Conservation (phyloP, 805 yeast species). For the Lachancea sp. region DNA sequence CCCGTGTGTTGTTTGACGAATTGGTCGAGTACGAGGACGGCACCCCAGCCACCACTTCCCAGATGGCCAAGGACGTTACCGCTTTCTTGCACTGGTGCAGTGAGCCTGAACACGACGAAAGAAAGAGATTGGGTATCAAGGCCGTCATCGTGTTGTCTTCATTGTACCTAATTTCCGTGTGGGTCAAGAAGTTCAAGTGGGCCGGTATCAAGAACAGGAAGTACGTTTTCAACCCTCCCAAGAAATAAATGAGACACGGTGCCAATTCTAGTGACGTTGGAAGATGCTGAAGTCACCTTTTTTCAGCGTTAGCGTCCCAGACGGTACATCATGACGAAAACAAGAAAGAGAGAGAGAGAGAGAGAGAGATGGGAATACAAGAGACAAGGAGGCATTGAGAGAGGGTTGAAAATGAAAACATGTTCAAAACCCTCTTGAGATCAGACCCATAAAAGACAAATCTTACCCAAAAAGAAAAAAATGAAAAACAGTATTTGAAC, state of each 20-base stretch:
- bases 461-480: background rate
- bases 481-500: background rate
- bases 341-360: constrained; percentile 2
- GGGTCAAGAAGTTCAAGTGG: constrained; percentile 99
- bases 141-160: constrained; percentile 75
- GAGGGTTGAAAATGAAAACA: background rate
- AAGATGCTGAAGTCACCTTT: background rate
- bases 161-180: constrained; percentile 73
- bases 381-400: background rate
- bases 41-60: constrained; percentile 96
- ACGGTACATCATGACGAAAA: constrained; percentile 1
- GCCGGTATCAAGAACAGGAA: constrained; percentile 91
- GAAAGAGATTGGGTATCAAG: constrained; percentile 94
- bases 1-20: constrained; percentile 94
- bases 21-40: constrained; percentile 98
- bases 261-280: background rate
- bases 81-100: constrained; percentile 97
- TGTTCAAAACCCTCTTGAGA: background rate
- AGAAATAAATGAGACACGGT: constrained; percentile 37
- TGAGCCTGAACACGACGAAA: constrained; percentile 97
- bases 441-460: background rate
- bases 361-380: constrained; percentile 1
- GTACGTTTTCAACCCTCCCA: constrained; percentile 89
- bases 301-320: background rate
- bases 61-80: constrained; percentile 98